A percentile compares a stretch with the other conserved stretches of the same genome.
phyloP scores from a whole-genome alignment of 179 eudicot genomes.

The Carnegiea gigantea region DNA sequence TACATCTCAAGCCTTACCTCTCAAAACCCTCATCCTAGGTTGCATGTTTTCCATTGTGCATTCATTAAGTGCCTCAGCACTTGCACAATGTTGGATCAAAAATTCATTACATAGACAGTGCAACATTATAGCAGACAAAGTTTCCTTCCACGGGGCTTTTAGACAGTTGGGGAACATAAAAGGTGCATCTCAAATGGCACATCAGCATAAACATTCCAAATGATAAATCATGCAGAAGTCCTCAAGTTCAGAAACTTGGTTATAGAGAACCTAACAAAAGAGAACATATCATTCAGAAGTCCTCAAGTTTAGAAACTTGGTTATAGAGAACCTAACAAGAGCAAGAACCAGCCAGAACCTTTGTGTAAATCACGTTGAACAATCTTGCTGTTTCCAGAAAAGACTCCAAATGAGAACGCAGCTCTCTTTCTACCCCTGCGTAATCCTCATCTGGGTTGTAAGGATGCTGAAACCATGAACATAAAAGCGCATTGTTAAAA shows the following conservation, averaged over 20 bases:
- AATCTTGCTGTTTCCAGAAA: constrained; percentile 95
- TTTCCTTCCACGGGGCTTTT: too few species aligned
- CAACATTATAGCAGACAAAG: too few species aligned
- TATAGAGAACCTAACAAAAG: not conserved
- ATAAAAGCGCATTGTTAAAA: not conserved
- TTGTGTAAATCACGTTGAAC: constrained; percentile 82
- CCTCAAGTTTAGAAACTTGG: not conserved
- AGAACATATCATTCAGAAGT: not conserved
- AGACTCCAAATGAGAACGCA: constrained; percentile 86
- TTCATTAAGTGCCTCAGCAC: too few species aligned
- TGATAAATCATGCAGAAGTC: not conserved
- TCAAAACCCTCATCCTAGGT: too few species aligned
- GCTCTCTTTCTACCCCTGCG: constrained; percentile 64
- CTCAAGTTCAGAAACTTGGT: not conserved
- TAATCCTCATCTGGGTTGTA: constrained; percentile 98
- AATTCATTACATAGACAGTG: too few species aligned
- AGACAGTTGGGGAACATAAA: too few species aligned
- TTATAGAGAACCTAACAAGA: not conserved
- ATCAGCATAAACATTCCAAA: too few species aligned
- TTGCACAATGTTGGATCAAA: too few species aligned
- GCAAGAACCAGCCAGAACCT: constrained; percentile 44
- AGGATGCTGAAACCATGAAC: constrained; percentile 46
- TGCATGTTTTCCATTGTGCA: too few species aligned
- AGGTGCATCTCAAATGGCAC: too few species aligned
- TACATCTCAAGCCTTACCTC: too few species aligned